Percentiles rank a stretch among this genome's conserved stretches.
Conservation (phyloP, 495 filamentous ascomycete species). For the Aspergillus indologenus region DNA sequence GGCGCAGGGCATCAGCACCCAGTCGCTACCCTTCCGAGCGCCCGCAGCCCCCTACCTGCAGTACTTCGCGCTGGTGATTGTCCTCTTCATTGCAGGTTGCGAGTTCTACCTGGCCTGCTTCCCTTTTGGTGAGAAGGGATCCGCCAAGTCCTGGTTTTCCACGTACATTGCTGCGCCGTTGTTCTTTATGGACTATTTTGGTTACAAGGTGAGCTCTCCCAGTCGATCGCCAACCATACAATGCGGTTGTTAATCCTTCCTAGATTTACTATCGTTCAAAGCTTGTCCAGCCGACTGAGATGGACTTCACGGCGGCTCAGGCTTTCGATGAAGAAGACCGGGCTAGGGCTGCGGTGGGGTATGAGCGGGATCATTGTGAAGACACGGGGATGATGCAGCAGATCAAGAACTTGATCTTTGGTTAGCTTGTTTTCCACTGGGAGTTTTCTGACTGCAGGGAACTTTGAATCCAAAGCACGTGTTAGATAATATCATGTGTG, state of each 20-base stretch:
- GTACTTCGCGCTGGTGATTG: conserved; percentile 55
- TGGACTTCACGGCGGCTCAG: conserved; percentile 25
- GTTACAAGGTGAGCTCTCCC: conserved; percentile 28
- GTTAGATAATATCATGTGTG: too few relatives aligned
- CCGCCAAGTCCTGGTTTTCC: conserved; percentile 28
- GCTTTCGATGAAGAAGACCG: conserved; percentile 30
- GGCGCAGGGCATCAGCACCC: conserved; percentile 50
- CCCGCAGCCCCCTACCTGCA: conserved; percentile 58
- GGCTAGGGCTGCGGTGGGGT: not conserved
- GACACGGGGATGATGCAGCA: not conserved
- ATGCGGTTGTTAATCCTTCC: not conserved
- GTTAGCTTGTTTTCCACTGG: not conserved
- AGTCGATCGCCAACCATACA: too few relatives aligned
- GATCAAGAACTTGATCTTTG: not conserved
- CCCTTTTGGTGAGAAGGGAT: conserved; percentile 29
- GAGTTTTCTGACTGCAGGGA: not conserved
- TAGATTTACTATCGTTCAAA: conserved; percentile 25
- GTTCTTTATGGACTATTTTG: conserved; percentile 29
- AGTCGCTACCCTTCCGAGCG: conserved; percentile 54
- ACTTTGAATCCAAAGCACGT: too few relatives aligned
- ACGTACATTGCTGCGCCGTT: conserved; percentile 30
- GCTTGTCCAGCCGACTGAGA: conserved; percentile 23
- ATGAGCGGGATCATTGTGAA: not conserved
- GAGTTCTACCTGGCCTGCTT: conserved; percentile 52
- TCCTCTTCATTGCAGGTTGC: conserved; percentile 58